phyloP scores from a whole-genome alignment of 2,329 filamentous ascomycete species.

The Rasamsonia emersonii region DNA sequence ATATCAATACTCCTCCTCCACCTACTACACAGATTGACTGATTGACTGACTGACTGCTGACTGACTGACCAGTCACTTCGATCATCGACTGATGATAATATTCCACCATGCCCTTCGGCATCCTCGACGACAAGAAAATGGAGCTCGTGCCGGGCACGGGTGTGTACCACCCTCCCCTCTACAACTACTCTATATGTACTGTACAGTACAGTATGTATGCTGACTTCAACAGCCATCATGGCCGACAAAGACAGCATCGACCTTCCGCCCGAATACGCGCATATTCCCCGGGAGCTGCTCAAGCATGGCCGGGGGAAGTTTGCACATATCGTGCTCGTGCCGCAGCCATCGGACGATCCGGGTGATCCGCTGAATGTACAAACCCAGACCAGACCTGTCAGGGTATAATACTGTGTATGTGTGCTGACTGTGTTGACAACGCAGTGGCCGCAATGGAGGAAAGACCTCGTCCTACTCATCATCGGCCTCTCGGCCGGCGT shows the following conservation, averaged over 20 bases:
- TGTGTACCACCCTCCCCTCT: background rate
- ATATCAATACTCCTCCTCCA: too few species aligned
- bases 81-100: background rate
- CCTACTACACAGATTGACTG: too few species aligned
- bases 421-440: too few species aligned
- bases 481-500: conserved; percentile 7
- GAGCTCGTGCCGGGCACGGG: conserved; percentile 8
- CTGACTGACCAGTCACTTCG: too few species aligned
- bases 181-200: background rate
- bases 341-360: conserved; percentile 5
- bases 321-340: conserved; percentile 6
- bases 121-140: conserved; percentile 7
- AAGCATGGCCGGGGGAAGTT: conserved; percentile 5
- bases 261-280: conserved; percentile 4
- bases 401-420: background rate
- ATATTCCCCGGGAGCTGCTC: conserved; percentile 4
- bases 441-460: conserved; percentile 8
- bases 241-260: conserved; percentile 3
- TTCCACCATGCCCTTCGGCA: conserved; percentile 7
- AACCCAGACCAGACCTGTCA: background rate
- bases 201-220: background rate
- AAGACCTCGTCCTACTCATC: conserved; percentile 7
- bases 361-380: conserved; percentile 7
- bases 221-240: background rate
- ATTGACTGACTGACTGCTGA: too few species aligned